Evolutionary conservation across 169 alveolate genomes (phyloP).

Genomic region (Babesia divergens): DNA sequence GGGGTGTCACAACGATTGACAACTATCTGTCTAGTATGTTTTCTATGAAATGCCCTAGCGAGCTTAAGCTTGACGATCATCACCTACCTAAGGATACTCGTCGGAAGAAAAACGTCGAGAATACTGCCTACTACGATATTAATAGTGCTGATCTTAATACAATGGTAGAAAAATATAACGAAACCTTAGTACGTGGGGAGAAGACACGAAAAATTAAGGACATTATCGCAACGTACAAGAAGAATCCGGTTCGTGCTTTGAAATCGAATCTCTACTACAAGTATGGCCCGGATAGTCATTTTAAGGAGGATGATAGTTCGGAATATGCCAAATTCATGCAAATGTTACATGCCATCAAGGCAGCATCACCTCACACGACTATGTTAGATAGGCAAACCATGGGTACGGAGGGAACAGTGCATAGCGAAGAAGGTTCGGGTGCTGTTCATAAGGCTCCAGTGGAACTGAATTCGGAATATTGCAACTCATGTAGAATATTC

Average conservation of each 20-base stretch:
- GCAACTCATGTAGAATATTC: background rate
- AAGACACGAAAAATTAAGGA: background rate
- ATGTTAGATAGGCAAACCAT: too few species aligned
- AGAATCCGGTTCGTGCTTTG: conserved; percentile 5
- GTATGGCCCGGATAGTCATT: background rate
- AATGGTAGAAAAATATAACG: background rate
- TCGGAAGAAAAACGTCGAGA: too few species aligned
- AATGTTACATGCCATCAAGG: background rate
- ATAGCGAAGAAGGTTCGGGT: too few species aligned
- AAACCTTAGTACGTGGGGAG: background rate
- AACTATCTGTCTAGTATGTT: background rate
- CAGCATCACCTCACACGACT: too few species aligned
- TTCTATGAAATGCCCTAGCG: background rate
- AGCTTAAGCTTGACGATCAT: too few species aligned
- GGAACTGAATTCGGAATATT: background rate
- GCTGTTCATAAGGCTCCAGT: too few species aligned
- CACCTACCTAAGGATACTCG: too few species aligned
- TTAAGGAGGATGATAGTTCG: background rate
- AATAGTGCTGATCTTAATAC: background rate
- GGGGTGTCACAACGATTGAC: background rate
- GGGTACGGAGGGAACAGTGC: too few species aligned
- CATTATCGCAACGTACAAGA: background rate
- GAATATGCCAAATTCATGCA: background rate
- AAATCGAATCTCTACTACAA: conserved; percentile 9
- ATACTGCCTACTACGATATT: background rate